Conservation (phyloP, 2,329 filamentous ascomycete species). For the Pseudogymnoascus verrucosus region DNA sequence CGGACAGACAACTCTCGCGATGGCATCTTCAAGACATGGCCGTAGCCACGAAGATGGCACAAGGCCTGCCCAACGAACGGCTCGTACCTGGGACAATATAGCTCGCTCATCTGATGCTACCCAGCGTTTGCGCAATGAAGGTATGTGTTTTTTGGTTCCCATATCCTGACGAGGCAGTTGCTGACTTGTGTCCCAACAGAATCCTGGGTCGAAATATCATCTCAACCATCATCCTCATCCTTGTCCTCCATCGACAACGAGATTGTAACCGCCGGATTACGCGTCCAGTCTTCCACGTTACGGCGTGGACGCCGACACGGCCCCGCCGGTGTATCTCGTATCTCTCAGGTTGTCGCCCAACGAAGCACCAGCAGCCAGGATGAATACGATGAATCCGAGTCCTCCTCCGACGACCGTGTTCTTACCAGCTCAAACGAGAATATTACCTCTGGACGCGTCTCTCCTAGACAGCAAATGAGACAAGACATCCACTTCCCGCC, state of each 20-base stretch:
- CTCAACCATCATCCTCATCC: constrained; percentile 88
- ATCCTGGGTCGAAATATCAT: constrained; percentile 93
- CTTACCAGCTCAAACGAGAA: constrained; percentile 54
- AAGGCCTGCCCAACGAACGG: background rate
- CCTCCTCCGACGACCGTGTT: constrained; percentile 70
- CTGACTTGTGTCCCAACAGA: constrained; percentile 46
- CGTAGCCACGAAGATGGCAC: background rate
- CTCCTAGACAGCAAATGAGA: constrained; percentile 23
- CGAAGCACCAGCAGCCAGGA: constrained; percentile 70
- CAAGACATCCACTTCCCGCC: constrained; percentile 23
- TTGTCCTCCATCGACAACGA: constrained; percentile 80
- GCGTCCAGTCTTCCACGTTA: constrained; percentile 58
- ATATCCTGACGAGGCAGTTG: background rate
- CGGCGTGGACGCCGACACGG: constrained; percentile 49
- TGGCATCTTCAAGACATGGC: constrained; percentile 1
- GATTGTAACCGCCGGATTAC: constrained; percentile 81
- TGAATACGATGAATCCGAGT: constrained; percentile 90
- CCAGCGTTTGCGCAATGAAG: constrained; percentile 1
- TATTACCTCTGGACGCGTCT: constrained; percentile 26
- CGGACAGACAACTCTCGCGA: background rate
- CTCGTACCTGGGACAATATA: constrained; percentile 8
- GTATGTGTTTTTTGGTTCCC: background rate
- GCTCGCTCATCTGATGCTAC: background rate
- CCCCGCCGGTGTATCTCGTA: constrained; percentile 27
- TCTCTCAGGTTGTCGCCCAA: constrained; percentile 34